Base-by-base conservation (phyloP, 441 rosid species). In the Mallotus repandus region DNA sequence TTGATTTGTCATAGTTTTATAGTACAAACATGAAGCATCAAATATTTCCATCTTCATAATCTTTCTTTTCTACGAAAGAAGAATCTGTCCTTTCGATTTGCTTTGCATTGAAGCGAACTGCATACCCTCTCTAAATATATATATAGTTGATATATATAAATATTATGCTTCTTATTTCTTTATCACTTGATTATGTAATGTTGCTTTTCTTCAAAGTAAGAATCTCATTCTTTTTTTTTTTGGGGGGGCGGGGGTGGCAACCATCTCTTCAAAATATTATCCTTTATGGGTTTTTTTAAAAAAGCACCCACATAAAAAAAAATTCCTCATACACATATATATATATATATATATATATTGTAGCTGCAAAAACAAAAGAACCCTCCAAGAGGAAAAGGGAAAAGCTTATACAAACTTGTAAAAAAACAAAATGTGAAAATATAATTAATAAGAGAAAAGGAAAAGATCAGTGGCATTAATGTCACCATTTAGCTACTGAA, bases 161-260 rank as follows among this genome's bases (percentile, higher is more conserved):
- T 55, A 74, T 78, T 79, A 77, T 81, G 79, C 80, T 75, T 74
- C 63, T 78, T 76, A 80, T 81, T 81, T 69, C 78, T 79, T 41
- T 70, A 60, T 52, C 81, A 78, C 65, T 59, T 21, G 35, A 71
- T 45, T 54, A 46, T 57, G 25, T 45, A 63, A 69, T 76, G 46
- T 77, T 70, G 80, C 82, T 79, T 82, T 81, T 79, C 58, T 70
- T 71, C 76, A 32, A 82, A 70, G 74, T 59, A 77, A 78, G 82
- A 76, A 85, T 81, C 84, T 70, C 66, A 77, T 78, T 80, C 80
- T 65, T 32, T 69, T 19, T 65, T 32, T 69, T 19, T 72, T n/a
- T n/a, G n/a, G n/a, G n/a, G n/a, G n/a, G n/a, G n/a, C n/a, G n/a
- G n/a, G n/a, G n/a, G n/a, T n/a, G n/a, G n/a, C n/a, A n/a, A n/a